A percentile compares a stretch with the other conserved stretches of the same genome.
Conservation (phyloP, 2,329 filamentous ascomycete species). For the Fusarium continuum region DNA sequence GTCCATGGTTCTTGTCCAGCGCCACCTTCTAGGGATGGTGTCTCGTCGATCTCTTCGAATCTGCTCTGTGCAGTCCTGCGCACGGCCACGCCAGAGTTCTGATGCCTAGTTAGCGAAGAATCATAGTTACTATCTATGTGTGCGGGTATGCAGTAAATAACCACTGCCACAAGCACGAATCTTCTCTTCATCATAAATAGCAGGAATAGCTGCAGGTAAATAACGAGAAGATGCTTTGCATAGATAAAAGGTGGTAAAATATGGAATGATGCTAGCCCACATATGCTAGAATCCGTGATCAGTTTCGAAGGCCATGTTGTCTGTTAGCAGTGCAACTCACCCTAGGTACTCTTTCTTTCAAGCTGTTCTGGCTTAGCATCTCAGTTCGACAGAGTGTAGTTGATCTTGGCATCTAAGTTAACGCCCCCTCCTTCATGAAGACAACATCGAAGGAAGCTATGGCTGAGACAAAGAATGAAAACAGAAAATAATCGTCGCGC, state of each 20-base stretch:
- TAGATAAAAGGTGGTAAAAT: slow-evolving; percentile 32
- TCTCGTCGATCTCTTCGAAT: slow-evolving; percentile 32
- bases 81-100: slow-evolving; percentile 31
- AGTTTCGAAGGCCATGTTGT: not conserved
- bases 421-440: not conserved
- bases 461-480: not conserved
- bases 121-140: no score
- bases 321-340: not conserved
- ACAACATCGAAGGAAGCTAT: slow-evolving; percentile 15
- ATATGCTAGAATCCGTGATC: not conserved
- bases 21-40: not conserved
- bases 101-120: not conserved
- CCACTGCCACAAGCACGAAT: not conserved
- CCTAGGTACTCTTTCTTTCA: not conserved
- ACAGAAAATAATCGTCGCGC: not conserved
- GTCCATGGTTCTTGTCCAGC: not conserved
- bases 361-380: slow-evolving; percentile 4
- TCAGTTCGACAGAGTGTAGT: slow-evolving; percentile 27
- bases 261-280: slow-evolving; percentile 20
- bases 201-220: slow-evolving; percentile 35
- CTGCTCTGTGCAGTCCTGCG: slow-evolving; percentile 6
- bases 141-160: slow-evolving; percentile 1
- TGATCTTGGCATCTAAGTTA: slow-evolving; percentile 6
- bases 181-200: slow-evolving; percentile 29
- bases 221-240: slow-evolving; percentile 33